Base-by-base conservation (phyloP, 805 yeast genomes). In the Barnettozyma pratensis region DNA sequence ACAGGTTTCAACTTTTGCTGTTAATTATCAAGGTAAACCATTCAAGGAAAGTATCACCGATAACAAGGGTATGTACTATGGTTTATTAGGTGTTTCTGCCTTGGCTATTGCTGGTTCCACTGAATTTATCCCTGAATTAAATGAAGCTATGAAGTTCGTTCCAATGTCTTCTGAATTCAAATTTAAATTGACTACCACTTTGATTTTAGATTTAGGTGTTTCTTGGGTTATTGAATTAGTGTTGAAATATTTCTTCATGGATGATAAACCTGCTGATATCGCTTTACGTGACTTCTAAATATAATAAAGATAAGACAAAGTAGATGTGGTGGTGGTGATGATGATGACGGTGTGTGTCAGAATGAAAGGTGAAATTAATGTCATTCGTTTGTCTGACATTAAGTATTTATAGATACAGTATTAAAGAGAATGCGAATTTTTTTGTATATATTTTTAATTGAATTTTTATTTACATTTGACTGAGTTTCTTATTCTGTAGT, bases 1-100 rank as follows among this genome's bases (percentile, higher is more conserved):
- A 73, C 97, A 94, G 69, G 96, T 94, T 46, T 88, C 97, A 12
- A 94, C 99, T 0, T 94, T 91, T 74, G 97, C 97, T 25, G 97
- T 94, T 50, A 94, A 94, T 71, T 94, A 94, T 69, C 96, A 89
- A 72, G 99, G 99, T 47, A 83, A 86, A 58, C 99, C 99, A 48
- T 94, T 94, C 74, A 85, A 96, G 67, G 96, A 94, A 71, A 81
- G 88, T 49, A 85, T 94, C 59, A 75, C 74, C 46, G 96, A 86
- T 67, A 94, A 94, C 71, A 87, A 84, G 69, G 98, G 97, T 56
- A 94, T 94, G 98, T 92, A 85, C 71, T 92, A 88, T 59, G 99
- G 99, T 27, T 76, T 94, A 49, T 64, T 92, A 36, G 96, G 96
- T 56, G 97, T 92, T 56, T 85, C 96, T 27, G 88, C 79, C 38